Evolutionary conservation across 352 stramenopile genomes (phyloP), one percentile per base, ranked within the genome.

Genomic region (Paralagenidium karlingii): DNA sequence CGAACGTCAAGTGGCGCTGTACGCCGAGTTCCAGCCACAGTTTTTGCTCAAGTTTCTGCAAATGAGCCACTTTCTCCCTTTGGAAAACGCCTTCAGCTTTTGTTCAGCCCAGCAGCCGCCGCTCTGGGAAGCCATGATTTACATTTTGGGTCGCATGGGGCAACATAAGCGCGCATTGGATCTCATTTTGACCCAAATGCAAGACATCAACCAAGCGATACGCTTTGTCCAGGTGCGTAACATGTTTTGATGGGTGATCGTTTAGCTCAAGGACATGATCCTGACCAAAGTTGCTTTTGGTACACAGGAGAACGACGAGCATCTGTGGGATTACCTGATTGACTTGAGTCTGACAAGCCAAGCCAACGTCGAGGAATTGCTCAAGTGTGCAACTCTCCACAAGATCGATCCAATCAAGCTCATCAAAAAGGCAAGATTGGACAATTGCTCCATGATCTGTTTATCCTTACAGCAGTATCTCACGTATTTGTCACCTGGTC

Each of bases 321-420:
- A 60, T 12, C 31, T 90, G 39, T 90, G 77, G 77, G 77, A 90
- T 21, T 90, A 90, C 29, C 47, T 90, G 18, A 82, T 90, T 24
- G 77, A 87, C 38, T 30, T 87, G 22, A 87, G 73, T 37, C 49
- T 90, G 18, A 79, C 70, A 15, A 87, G 64, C 50, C 70, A 75
- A 26, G 62, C 73, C 30, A 83, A 82, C 45, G 70, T 90, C 16
- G 64, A 86, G 32, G 49, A 83, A 28, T 39, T 90, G 30, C 54
- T 90, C 9, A 60, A 60, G 21, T 85, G 82, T 34, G 77, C 77
- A 1, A 60, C 66, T 5, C 62, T 84, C 26, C 69, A 90, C 65
- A 82, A 84, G 51, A 86, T 90, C 43, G 77, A 90, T 29, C 77
- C 77, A 8, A 82, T 86, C 38, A 83, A 82, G 45, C 64, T 90